Conservation (phyloP, 148 eudicot genomes). For the Persicaria tinctoria region DNA sequence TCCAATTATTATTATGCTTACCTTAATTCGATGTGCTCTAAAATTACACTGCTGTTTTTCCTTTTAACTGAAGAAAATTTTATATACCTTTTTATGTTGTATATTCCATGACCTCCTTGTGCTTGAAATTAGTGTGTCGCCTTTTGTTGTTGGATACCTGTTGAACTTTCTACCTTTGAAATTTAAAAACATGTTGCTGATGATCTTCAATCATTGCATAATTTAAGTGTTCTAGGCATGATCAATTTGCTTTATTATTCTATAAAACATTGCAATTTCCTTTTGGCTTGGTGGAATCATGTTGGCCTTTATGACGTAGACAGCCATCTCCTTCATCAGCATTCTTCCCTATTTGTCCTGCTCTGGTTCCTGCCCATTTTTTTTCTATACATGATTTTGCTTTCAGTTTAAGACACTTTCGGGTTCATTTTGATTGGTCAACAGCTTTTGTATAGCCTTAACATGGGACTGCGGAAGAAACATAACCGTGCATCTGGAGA, state of each 20-base stretch:
- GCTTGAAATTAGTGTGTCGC: not conserved
- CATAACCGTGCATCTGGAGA: conserved; percentile 24
- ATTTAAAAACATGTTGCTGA: not conserved
- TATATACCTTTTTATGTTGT: not conserved
- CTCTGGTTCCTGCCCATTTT: not conserved
- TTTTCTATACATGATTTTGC: not conserved
- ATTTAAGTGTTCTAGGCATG: not conserved
- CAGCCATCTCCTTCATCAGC: not conserved
- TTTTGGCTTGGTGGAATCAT: not conserved
- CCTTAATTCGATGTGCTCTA: not conserved
- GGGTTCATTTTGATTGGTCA: conserved; percentile 7
- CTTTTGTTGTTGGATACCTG: not conserved
- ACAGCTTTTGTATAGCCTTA: not conserved
- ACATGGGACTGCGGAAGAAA: conserved; percentile 21
- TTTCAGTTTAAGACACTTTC: conserved; percentile 12
- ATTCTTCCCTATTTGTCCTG: not conserved
- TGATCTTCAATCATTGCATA: not conserved
- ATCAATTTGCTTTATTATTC: not conserved
- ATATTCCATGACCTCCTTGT: not conserved
- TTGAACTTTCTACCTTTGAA: not conserved
- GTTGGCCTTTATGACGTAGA: not conserved
- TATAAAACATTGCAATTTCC: not conserved
- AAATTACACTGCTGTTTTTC: not conserved
- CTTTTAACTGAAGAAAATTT: not conserved
- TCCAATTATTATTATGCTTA: not conserved